These are phyloP conservation scores for Carex littledalei DNA, from an alignment of 176 grass and related monocot genomes.

Conservation along the genomic window DNA sequence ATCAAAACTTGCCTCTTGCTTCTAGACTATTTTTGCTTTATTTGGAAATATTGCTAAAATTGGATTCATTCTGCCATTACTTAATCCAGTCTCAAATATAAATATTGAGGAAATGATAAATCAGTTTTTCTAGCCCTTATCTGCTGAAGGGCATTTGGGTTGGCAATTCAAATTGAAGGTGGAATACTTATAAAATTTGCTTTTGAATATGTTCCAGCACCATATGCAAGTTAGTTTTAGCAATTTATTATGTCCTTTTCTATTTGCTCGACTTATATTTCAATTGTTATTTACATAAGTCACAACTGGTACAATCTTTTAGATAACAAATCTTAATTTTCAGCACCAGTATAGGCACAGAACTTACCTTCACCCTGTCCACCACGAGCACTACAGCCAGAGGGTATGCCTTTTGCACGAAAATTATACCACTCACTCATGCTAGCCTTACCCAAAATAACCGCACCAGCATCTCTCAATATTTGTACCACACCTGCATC, in stretches of 20 bases:
- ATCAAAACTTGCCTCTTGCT: neutral
- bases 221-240: neutral
- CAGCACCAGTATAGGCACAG: neutral
- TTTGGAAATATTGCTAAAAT: neutral
- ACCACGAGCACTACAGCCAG: slow-evolving; percentile 64
- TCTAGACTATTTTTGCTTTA: neutral
- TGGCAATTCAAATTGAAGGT: neutral
- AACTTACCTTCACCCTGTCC: slow-evolving; percentile 46
- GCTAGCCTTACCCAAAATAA: slow-evolving; percentile 29
- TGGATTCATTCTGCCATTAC: neutral
- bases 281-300: neutral
- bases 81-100: neutral
- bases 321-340: neutral
- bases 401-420: slow-evolving; percentile 39
- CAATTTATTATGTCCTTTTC: neutral
- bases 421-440: slow-evolving; percentile 79
- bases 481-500: slow-evolving; percentile 55
- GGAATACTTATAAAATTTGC: neutral
- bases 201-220: neutral
- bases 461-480: slow-evolving; percentile 48
- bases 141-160: neutral
- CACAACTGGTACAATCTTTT: neutral
- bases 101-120: neutral
- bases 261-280: neutral
- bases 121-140: neutral